Evolutionary conservation across 345 rosid genomes (phyloP).

Genomic region (Salix udensis): DNA sequence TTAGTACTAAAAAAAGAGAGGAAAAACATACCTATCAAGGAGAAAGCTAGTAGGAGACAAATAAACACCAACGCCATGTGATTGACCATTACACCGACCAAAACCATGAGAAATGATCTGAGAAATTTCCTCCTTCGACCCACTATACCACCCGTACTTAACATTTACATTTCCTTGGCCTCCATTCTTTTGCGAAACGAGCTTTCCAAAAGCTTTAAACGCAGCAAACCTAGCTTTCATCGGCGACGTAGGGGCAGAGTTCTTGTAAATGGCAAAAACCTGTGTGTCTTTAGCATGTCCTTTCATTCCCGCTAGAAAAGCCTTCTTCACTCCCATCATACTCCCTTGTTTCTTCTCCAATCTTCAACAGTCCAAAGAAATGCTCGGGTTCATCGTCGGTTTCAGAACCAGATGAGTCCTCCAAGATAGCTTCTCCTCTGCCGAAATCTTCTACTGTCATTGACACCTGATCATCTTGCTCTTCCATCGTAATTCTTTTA

Average conservation of each 20-base stretch:
- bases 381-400: slow-evolving; percentile 9
- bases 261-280: slow-evolving; percentile 41
- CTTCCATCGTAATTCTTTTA: no score
- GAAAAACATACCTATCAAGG: slow-evolving; percentile 28
- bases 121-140: slow-evolving; percentile 35
- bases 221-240: slow-evolving; percentile 25
- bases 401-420: not conserved
- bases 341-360: slow-evolving; percentile 16
- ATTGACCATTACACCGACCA: slow-evolving; percentile 4
- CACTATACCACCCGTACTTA: slow-evolving; percentile 41
- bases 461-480: no score
- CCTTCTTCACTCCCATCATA: slow-evolving; percentile 8
- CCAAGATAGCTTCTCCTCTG: slow-evolving; percentile 7
- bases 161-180: slow-evolving; percentile 32
- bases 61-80: slow-evolving; percentile 34
- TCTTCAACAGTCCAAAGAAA: slow-evolving; percentile 19
- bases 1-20: not conserved
- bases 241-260: slow-evolving; percentile 8
- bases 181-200: slow-evolving; percentile 33
- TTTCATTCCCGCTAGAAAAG: slow-evolving; percentile 35
- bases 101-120: slow-evolving; percentile 40
- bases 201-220: slow-evolving; percentile 26
- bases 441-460: slow-evolving; percentile 1
- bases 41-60: slow-evolving; percentile 18
- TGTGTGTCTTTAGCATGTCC: slow-evolving; percentile 13